Evolutionary conservation across 176 grass and related monocot genomes (phyloP), one percentile per base, ranked within the genome.

Genomic region (Neostapfia colusana): DNA sequence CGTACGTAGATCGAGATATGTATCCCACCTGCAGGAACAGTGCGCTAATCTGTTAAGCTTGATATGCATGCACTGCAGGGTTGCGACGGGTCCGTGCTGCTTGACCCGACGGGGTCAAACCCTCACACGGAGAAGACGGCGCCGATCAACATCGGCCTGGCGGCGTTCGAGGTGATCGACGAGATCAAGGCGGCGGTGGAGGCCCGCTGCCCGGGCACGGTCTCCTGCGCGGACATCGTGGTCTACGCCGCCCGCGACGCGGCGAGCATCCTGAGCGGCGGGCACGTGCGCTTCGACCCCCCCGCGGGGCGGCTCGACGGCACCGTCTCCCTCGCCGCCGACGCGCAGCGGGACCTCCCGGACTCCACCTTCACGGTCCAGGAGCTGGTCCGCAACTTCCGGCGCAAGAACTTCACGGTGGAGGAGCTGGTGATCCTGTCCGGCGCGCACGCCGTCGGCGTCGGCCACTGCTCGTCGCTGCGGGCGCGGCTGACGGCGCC

Each of bases 391-490:
- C 57, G 63, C 31, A 82, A 74, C 36, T 93, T 92, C 76, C 57
- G 53, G 28, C 81, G 68, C 58, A 93, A 89, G 77, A 90, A 88
- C 79, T 87, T 97, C 58, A 81, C 84, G 0, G 23, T 86, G 3
- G 83, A 84, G 76, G 93, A 97, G 84, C 83, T 97, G 16, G 87
- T 88, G 11, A 85, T 89, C 79, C 67, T 96, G 0, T 86, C 89
- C 23, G 90, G 87, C 45, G 93, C 93, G 28, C 93, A 97, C 79
- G 74, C 86, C 41, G 0, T 97, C 14, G 93, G 89, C 53, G 73
- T 81, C 8, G 86, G 87, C 69, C 93, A 92, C 73, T 97, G 93
- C 77, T 82, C 86, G 0, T 88, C 86, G 9, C 46, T 92, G 8
- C 74, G 70, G 0, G 90, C 50, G 0, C 60, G 93, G 31, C 89